Conservation (phyloP, 139 green algal genomes). For the Chlamydomonas schloesseri region DNA sequence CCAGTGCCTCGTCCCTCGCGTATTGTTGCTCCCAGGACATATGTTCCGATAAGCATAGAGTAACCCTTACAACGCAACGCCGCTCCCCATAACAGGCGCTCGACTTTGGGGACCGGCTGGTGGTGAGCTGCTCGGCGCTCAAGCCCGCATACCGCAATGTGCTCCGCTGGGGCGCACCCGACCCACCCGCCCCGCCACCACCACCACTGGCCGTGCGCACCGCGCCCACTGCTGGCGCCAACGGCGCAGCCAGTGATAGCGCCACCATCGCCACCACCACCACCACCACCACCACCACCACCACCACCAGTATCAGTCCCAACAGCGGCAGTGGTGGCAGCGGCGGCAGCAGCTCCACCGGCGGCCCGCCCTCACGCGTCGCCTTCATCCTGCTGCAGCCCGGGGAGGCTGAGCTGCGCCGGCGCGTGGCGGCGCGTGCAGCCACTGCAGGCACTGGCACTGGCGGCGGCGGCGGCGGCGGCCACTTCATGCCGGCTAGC, state of each 20-base stretch:
- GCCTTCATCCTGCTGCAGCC: conserved; percentile 16
- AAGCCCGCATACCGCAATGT: not conserved
- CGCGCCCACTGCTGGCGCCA: not conserved
- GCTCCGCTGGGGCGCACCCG: not conserved
- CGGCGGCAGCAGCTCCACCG: too few species aligned
- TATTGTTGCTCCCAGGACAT: too few species aligned
- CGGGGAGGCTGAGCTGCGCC: not conserved
- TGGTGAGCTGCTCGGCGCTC: conserved; percentile 34
- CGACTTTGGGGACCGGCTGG: not conserved
- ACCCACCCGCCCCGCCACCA: not conserved
- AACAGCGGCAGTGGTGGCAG: too few species aligned
- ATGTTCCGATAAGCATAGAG: too few species aligned
- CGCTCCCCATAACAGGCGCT: too few species aligned
- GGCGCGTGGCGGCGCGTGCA: not conserved
- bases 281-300: not conserved
- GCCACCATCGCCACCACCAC: not conserved
- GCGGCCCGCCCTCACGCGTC: too few species aligned
- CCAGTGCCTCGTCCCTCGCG: too few species aligned
- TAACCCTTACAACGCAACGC: too few species aligned
- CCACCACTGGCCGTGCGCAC: too few species aligned
- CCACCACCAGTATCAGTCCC: too few species aligned
- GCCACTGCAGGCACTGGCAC: too few species aligned
- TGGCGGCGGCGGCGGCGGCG: not conserved
- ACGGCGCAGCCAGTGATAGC: too few species aligned
- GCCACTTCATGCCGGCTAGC: not conserved